A percentile compares a stretch with the other conserved stretches of the same genome.
phyloP scores from a whole-genome alignment of 768 basidiomycete genomes.

The Candolleomyces aberdarensis region DNA sequence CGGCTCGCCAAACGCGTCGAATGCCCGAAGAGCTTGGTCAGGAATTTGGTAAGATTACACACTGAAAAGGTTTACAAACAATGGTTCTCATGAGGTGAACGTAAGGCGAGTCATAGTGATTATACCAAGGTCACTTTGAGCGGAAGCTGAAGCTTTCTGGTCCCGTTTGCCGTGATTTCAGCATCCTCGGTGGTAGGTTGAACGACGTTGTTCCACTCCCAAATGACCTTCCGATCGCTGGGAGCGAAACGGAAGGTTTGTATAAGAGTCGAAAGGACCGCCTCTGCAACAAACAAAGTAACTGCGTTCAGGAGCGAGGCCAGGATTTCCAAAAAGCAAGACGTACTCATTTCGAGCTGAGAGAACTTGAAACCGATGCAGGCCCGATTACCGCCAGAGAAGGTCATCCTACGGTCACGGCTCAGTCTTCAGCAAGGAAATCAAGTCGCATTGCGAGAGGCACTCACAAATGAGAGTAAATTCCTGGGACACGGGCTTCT shows the following conservation, averaged over 20 bases:
- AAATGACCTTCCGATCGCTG: slow-evolving; percentile 12
- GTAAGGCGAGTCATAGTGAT: background rate
- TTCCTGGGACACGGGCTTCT: slow-evolving; percentile 13
- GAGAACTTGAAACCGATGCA: slow-evolving; percentile 49
- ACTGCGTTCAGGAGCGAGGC: background rate
- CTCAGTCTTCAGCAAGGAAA: background rate
- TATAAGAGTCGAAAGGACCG: slow-evolving; percentile 10
- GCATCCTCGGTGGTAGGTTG: slow-evolving; percentile 2
- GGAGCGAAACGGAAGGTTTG: slow-evolving; percentile 10
- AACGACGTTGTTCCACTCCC: slow-evolving; percentile 15
- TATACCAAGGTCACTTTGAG: slow-evolving; percentile 1
- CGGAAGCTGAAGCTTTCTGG: background rate
- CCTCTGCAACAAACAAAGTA: slow-evolving; percentile 3
- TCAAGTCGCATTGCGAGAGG: background rate
- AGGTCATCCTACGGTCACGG: slow-evolving; percentile 13
- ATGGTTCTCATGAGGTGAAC: too few relatives aligned
- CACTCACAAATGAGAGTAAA: slow-evolving; percentile 16
- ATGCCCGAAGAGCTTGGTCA: too few relatives aligned
- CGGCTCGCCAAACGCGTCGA: too few relatives aligned
- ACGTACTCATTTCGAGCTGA: slow-evolving; percentile 50
- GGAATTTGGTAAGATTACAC: too few relatives aligned
- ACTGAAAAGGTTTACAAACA: too few relatives aligned
- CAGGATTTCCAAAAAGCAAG: background rate
- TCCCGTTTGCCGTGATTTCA: background rate
- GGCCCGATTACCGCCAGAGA: slow-evolving; percentile 15